Evolutionary conservation across 2,329 filamentous ascomycete genomes (phyloP), one percentile per base, ranked within the genome.

Genomic region (Penicillium sp.): DNA sequence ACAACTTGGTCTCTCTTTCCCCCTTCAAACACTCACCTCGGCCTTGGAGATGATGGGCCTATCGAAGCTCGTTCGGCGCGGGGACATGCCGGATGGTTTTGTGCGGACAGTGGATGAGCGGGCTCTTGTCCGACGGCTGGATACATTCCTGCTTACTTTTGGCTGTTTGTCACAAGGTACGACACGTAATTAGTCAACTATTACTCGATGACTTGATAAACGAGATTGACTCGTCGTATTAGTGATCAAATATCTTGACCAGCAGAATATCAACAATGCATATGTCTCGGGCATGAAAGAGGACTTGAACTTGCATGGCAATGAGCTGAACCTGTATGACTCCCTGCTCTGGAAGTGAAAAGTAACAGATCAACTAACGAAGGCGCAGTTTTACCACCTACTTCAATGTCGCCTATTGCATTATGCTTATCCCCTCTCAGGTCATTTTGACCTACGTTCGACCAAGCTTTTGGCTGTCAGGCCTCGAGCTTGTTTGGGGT

Each of bases 391-490:
- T 78, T 62, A 77, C 73, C 1, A 78, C 76, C 5, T 74, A 73
- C 41, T 76, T 77, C 58, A 78, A 77, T 55, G 70, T 73, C 18
- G 73, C 72, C 1, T 78, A 78, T 59, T 74, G 73, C 52, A 61
- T 78, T 11, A 76, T 75, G 69, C 66, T 77, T 10, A 74, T 78
- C 11, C 76, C 77, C 2, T 75, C 74, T 0, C 74, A 78, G 63
- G 64, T 78, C 39, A 74, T 78, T 55, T 62, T 78, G 56, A 76
- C 76, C 5, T 75, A 76, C 56, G 54, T 69, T 13, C 65, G 73
- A 60, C 60, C 72, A 56, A 63, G 74, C 39, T 68, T 57, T 47
- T 73, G 69, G 69, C 60, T 73, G 1, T 66, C 70, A 0, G 66
- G 64, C 0, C 50, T 71, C n/a, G 71, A 72, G 43, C 60, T 73